A percentile compares a stretch with the other conserved stretches of the same genome.
Conservation (phyloP, 2,329 filamentous ascomycete species). For the Cryphonectria carpinicola region DNA sequence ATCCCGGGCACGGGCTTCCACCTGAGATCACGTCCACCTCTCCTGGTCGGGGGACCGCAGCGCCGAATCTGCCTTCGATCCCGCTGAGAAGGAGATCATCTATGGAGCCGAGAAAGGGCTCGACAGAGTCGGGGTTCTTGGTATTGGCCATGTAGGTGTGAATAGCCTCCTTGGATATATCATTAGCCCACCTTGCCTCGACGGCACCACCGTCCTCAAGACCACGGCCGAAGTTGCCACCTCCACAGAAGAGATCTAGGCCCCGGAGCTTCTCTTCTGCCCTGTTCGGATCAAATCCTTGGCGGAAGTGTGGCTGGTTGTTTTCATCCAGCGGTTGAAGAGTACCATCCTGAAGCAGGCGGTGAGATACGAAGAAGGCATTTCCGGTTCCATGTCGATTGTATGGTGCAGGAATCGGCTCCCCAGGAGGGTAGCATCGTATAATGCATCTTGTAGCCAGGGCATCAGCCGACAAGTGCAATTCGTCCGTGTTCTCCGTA, state of each 20-base stretch:
- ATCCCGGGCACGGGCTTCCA: conserved; percentile 79
- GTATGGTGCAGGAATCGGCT: conserved; percentile 65
- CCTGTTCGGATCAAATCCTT: conserved; percentile 57
- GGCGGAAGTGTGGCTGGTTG: conserved; percentile 35
- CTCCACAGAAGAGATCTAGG: conserved; percentile 77
- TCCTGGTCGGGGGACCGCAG: conserved; percentile 60
- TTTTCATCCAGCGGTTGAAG: conserved; percentile 9
- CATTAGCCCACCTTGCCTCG: conserved; percentile 69
- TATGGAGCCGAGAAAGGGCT: conserved; percentile 72
- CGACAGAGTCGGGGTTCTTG: conserved; percentile 41
- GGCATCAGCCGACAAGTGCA: conserved; percentile 40
- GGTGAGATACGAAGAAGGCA: conserved; percentile 64
- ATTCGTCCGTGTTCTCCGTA: conserved; percentile 45
- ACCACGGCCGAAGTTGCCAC: conserved; percentile 76
- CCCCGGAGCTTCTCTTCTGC: conserved; percentile 53
- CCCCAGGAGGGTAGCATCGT: conserved; percentile 51
- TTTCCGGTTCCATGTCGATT: conserved; percentile 67
- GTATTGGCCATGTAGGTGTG: conserved; percentile 76
- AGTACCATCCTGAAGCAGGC: conserved; percentile 34
- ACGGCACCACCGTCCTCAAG: conserved; percentile 73
- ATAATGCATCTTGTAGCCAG: conserved; percentile 65
- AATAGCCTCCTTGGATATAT: conserved; percentile 65
- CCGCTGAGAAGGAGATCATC: conserved; percentile 66
- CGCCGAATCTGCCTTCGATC: conserved; percentile 53
- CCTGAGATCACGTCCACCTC: conserved; percentile 71